These are phyloP conservation scores for Yamadazyma akitaensis DNA, from an alignment of 805 yeast species.

Conservation along the genomic window DNA sequence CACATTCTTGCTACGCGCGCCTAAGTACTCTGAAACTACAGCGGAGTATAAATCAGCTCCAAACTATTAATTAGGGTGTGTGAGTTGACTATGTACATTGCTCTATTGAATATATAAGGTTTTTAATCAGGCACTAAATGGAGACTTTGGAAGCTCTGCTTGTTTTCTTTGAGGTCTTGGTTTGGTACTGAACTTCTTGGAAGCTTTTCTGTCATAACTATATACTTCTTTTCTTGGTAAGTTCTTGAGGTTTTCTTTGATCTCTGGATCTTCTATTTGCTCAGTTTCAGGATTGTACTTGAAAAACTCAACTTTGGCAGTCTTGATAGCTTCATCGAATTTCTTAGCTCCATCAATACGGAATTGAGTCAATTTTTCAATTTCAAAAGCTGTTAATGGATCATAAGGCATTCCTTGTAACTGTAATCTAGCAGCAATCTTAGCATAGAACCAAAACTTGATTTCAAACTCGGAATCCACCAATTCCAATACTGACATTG, in stretches of 20 bases:
- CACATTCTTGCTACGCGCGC: too few species aligned
- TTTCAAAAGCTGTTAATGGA: conserved; percentile 52
- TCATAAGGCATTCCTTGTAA: conserved; percentile 53
- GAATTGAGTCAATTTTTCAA: conserved; percentile 44
- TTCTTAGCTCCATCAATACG: conserved; percentile 49
- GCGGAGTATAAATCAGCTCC: background rate
- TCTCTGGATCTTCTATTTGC: conserved; percentile 21
- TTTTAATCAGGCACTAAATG: conserved; percentile 19
- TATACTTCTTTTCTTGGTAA: conserved; percentile 23
- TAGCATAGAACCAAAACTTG: conserved; percentile 75
- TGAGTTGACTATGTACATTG: background rate
- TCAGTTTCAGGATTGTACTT: conserved; percentile 29
- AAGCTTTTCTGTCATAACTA: conserved; percentile 22
- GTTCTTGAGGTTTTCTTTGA: conserved; percentile 29
- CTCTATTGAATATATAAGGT: too few species aligned
- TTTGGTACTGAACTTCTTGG: conserved; percentile 34
- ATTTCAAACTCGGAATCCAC: conserved; percentile 67
- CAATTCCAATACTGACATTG: conserved; percentile 82
- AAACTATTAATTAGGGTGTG: too few species aligned
- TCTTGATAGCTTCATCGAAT: conserved; percentile 63
- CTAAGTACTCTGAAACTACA: too few species aligned
- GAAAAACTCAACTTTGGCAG: conserved; percentile 36
- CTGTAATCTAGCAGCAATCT: conserved; percentile 77
- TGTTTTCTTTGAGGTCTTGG: conserved; percentile 20
- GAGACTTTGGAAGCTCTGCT: conserved; percentile 30